phyloP scores from a whole-genome alignment of 306 rosid species.

The Citrullus colocynthis region DNA sequence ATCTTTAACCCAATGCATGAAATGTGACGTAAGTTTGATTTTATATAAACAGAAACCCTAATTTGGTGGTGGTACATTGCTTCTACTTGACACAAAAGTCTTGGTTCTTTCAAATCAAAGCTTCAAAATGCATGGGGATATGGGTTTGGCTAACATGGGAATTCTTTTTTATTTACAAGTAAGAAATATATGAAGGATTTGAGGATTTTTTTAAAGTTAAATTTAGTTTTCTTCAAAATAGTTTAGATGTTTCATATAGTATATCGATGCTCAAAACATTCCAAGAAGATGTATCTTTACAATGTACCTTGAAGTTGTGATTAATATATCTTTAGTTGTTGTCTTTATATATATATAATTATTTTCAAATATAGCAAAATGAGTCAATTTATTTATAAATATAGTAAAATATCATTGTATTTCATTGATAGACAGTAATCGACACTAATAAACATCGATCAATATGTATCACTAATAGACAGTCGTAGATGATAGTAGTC shows the following conservation, averaged over 20 bases:
- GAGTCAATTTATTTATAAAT: too few species aligned
- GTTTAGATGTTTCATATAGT: not conserved
- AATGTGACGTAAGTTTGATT: not conserved
- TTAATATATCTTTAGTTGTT: too few species aligned
- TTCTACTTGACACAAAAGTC: not conserved
- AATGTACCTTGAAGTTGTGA: not conserved
- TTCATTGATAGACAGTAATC: too few species aligned
- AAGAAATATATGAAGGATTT: not conserved
- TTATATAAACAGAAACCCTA: not conserved
- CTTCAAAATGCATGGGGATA: not conserved
- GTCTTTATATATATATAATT: too few species aligned
- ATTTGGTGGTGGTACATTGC: not conserved
- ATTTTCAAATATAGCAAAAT: too few species aligned
- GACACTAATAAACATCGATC: too few species aligned
- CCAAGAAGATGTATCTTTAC: not conserved
- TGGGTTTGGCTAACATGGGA: not conserved
- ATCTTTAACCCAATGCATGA: constrained; percentile 10
- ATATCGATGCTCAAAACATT: not conserved
- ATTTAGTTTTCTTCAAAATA: not conserved
- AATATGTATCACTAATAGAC: too few species aligned
- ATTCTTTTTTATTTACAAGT: not conserved
- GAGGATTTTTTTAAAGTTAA: not conserved
- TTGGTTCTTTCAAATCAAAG: not conserved
- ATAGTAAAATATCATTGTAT: too few species aligned
- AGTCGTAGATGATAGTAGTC: too few species aligned